phyloP scores from a whole-genome alignment of 306 rosid genomes.

The Citrullus colocynthis region DNA sequence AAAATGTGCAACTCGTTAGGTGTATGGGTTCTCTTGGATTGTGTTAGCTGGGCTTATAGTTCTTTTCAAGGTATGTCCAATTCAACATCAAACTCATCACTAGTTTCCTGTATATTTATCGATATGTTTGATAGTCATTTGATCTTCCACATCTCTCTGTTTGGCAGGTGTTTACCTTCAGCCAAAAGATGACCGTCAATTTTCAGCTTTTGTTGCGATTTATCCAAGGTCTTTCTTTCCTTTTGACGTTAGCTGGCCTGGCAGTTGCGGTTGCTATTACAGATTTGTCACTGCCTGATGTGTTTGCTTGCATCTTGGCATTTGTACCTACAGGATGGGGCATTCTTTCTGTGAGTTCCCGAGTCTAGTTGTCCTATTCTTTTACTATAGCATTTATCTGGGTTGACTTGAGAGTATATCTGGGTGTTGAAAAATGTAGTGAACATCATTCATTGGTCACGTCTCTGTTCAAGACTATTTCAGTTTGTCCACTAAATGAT shows the following conservation, averaged over 20 bases:
- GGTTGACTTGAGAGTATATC: not conserved
- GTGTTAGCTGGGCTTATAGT: constrained; percentile 60
- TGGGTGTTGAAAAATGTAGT: not conserved
- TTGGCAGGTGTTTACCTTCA: constrained; percentile 76
- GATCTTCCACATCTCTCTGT: constrained; percentile 15
- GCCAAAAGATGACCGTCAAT: constrained; percentile 87
- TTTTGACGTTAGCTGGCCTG: constrained; percentile 77
- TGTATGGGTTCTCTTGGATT: constrained; percentile 78
- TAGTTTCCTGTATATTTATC: not conserved
- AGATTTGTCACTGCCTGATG: constrained; percentile 39
- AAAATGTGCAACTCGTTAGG: constrained; percentile 23
- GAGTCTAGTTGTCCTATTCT: not conserved
- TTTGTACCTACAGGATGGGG: constrained; percentile 97
- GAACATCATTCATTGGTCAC: not conserved
- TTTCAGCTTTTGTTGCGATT: constrained; percentile 89
- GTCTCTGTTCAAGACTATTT: not conserved
- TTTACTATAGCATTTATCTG: not conserved
- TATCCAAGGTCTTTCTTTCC: constrained; percentile 74
- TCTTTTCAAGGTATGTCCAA: constrained; percentile 70
- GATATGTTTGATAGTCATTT: constrained; percentile 10
- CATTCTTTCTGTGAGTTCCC: constrained; percentile 65
- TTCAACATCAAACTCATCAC: not conserved
- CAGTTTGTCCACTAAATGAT: not conserved
- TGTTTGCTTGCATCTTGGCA: constrained; percentile 74
- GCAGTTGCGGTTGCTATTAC: constrained; percentile 53